These are phyloP conservation scores for Populus pruinosa DNA, from an alignment of 345 rosid genomes.

Conservation along the genomic window DNA sequence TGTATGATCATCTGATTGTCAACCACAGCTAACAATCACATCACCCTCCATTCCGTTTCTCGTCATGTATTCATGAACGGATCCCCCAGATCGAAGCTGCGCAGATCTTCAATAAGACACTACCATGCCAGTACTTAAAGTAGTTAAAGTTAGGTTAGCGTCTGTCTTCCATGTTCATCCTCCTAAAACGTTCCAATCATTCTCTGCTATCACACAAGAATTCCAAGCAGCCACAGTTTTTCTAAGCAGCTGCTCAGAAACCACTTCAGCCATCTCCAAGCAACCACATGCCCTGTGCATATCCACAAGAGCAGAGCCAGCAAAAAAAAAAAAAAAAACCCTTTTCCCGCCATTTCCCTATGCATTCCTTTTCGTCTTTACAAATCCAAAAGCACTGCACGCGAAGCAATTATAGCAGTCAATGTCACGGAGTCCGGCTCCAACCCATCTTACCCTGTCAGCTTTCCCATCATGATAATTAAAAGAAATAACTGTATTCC, in stretches of 20 bases:
- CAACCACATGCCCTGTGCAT: constrained; percentile 66
- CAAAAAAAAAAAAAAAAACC: constrained; percentile 41
- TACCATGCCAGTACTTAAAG: constrained; percentile 46
- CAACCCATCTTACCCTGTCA: constrained; percentile 54
- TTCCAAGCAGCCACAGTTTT: constrained; percentile 64
- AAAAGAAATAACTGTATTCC: constrained; percentile 72
- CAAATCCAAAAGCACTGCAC: constrained; percentile 60
- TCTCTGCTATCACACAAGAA: constrained; percentile 45
- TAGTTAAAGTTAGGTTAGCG: constrained; percentile 43
- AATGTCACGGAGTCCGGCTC: constrained; percentile 59
- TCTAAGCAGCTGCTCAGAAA: constrained; percentile 42
- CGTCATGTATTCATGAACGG: constrained; percentile 48
- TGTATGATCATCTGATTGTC: constrained; percentile 17
- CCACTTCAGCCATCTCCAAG: constrained; percentile 50
- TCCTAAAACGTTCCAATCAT: constrained; percentile 48
- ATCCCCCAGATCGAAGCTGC: constrained; percentile 51
- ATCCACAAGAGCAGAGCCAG: constrained; percentile 67
- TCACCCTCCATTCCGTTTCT: constrained; percentile 41
- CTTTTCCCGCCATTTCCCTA: constrained; percentile 28
- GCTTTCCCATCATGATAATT: constrained; percentile 60
- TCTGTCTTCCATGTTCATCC: constrained; percentile 52
- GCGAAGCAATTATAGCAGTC: constrained; percentile 45
- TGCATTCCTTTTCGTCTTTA: constrained; percentile 65
- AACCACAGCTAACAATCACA: constrained; percentile 25
- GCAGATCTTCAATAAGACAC: constrained; percentile 59